phyloP scores from a whole-genome alignment of 2,329 filamentous ascomycete species.

The Lachnellula arida region DNA sequence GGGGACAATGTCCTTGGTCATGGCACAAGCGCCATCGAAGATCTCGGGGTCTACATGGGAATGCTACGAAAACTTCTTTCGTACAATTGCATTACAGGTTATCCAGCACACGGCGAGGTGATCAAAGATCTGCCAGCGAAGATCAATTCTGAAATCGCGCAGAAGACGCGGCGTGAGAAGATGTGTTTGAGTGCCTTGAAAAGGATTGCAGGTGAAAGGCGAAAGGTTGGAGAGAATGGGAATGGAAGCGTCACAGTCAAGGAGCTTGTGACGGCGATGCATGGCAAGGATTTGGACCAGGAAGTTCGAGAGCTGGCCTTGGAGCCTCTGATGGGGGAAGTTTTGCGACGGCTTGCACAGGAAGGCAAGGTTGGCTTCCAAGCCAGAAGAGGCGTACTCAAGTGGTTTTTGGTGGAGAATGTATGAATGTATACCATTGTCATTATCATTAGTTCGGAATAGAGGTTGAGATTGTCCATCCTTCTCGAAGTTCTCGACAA shows the following conservation, averaged over 20 bases:
- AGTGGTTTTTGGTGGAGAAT: conserved; percentile 32
- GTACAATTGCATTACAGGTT: conserved; percentile 35
- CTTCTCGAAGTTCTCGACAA: no score
- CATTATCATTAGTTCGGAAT: no score
- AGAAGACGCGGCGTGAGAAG: conserved; percentile 38
- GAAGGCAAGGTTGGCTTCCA: conserved; percentile 41
- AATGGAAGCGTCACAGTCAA: conserved; percentile 36
- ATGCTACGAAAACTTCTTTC: conserved; percentile 48
- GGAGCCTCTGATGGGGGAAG: conserved; percentile 41
- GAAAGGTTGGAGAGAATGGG: conserved; percentile 4
- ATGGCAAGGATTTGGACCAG: conserved; percentile 37
- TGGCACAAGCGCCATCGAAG: conserved; percentile 76
- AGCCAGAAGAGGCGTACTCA: conserved; percentile 33
- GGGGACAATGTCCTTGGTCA: conserved; percentile 83
- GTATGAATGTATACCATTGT: no score
- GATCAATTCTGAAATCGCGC: conserved; percentile 34
- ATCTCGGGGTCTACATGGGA: conserved; percentile 60
- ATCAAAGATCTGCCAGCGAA: conserved; percentile 37
- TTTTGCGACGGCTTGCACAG: conserved; percentile 40
- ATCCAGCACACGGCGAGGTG: conserved; percentile 42
- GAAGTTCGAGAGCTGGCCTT: conserved; percentile 34
- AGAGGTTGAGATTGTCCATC: no score
- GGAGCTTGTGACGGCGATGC: conserved; percentile 40
- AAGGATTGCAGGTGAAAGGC: conserved; percentile 9
- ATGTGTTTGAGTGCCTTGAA: conserved; percentile 36